These are phyloP conservation scores for Dictyostelium capitatum DNA, from an alignment of 78 protist genomes.

Conservation along the genomic window DNA sequence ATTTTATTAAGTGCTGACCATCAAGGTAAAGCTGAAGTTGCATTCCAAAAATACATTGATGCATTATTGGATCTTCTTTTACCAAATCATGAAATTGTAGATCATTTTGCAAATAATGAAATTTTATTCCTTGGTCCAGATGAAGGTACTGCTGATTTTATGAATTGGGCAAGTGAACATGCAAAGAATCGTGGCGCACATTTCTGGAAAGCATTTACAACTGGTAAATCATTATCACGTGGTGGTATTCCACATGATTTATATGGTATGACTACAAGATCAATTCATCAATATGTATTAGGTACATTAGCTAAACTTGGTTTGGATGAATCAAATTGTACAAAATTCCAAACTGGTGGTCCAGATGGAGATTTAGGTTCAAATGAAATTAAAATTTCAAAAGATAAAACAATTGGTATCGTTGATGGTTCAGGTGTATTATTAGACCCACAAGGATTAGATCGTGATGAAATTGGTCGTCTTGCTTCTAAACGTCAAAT, in stretches of 20 bases:
- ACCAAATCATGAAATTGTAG: constrained; percentile 71
- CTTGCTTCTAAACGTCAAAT: constrained; percentile 83
- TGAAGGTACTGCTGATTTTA: constrained; percentile 76
- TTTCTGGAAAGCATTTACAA: constrained; percentile 64
- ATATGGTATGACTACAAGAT: constrained; percentile 95
- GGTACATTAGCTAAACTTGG: constrained; percentile 73
- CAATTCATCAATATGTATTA: constrained; percentile 90
- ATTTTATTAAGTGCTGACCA: constrained; percentile 63
- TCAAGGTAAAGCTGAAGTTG: constrained; percentile 48
- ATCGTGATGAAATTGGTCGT: constrained; percentile 60
- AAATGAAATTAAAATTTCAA: constrained; percentile 89
- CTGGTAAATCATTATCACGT: constrained; percentile 57
- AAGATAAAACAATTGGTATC: constrained; percentile 83
- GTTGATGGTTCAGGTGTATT: constrained; percentile 92
- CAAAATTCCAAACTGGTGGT: constrained; percentile 95
- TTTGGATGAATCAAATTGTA: constrained; percentile 58
- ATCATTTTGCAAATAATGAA: constrained; percentile 51
- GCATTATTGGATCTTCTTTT: constrained; percentile 79
- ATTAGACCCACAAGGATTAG: constrained; percentile 89
- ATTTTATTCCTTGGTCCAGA: constrained; percentile 83
- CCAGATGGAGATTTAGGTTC: constrained; percentile 97
- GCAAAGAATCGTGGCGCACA: constrained; percentile 66
- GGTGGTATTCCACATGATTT: constrained; percentile 94
- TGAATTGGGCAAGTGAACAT: constrained; percentile 70
- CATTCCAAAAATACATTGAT: constrained; percentile 85